Evolutionary conservation across 768 basidiomycete genomes (phyloP), one percentile per base, ranked within the genome.

Genomic region (Podaxis carcinomalis): DNA sequence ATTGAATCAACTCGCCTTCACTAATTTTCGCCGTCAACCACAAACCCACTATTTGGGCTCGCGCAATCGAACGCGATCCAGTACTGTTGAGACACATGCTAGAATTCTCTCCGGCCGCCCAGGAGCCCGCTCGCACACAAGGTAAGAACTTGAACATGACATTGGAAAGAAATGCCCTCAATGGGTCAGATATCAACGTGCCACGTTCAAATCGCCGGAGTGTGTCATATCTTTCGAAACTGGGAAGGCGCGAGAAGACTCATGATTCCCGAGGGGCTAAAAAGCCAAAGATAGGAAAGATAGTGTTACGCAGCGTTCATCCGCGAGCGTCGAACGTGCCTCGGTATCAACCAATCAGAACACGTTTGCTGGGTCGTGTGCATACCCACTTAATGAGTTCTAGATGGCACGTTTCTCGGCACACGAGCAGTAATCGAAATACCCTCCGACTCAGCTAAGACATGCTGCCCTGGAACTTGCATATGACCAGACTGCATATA

Each of bases 401-500:
- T 25, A 11, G 28, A 9, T 64, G 57, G 67, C 67, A 68, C 68
- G 67, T 68, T 68, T 65, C 57, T 67, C 47, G 63, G 64, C 68
- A 68, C 68, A 67, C 67, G 67, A 67, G 64, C 68, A 61, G 36
- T 61, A 55, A 40, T 44, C 44, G 13, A 62, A 53, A 50, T 51
- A 37, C 49, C 51, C 63, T 46, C 61, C 56, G 47, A 46, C 32
- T 39, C 46, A 60, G 32, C 44, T 23, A 47, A 46, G 35, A 56
- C 35, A 51, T 49, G 35, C 35, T n/a, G 13, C 53, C 37, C 52
- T 32, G 44, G 51, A 7, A 13, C 36, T 49, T 50, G 35, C 44
- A 47, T 46, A 46, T 60, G 51, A 16, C 56, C 23, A 51, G n/a
- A 13, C 37, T 16, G 19, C 50, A 28, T n/a, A 53, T 50, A 23